Conservation (phyloP, 169 alveolate species). For the Plasmodium relictum region DNA sequence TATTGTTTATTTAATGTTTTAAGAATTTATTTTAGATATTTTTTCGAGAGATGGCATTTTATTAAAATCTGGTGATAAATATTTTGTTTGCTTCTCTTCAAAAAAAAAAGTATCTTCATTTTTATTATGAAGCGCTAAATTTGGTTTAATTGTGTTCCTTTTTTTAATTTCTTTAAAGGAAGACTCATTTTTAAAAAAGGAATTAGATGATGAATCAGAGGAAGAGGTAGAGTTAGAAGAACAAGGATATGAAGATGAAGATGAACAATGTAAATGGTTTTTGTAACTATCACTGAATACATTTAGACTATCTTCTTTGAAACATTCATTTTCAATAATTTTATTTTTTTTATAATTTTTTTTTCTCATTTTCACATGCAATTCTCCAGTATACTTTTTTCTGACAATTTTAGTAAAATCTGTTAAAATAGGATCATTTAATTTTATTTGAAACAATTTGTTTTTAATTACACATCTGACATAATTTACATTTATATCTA, state of each 20-base stretch:
- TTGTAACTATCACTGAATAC: neutral
- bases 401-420: slow-evolving; percentile 57
- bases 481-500: slow-evolving; percentile 89
- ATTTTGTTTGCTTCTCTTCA: slow-evolving; percentile 59
- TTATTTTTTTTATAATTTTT: slow-evolving; percentile 72
- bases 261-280: neutral
- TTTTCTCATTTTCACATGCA: slow-evolving; percentile 65
- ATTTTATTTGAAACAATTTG: slow-evolving; percentile 88
- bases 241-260: slow-evolving; percentile 5
- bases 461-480: slow-evolving; percentile 89
- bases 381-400: slow-evolving; percentile 77
- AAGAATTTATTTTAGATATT: slow-evolving; percentile 13
- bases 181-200: slow-evolving; percentile 32
- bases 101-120: slow-evolving; percentile 18
- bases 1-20: neutral
- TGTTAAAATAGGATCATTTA: slow-evolving; percentile 75
- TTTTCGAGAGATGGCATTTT: slow-evolving; percentile 63
- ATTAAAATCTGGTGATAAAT: slow-evolving; percentile 22
- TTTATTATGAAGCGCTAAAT: slow-evolving; percentile 3
- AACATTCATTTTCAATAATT: slow-evolving; percentile 34
- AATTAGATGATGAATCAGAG: slow-evolving; percentile 21
- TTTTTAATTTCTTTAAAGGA: slow-evolving; percentile 14
- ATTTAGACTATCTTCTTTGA: slow-evolving; percentile 25
- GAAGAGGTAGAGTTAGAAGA: slow-evolving; percentile 5
- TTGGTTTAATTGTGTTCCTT: neutral